phyloP scores from a whole-genome alignment of 306 rosid species.

The Prunus fruticosa region DNA sequence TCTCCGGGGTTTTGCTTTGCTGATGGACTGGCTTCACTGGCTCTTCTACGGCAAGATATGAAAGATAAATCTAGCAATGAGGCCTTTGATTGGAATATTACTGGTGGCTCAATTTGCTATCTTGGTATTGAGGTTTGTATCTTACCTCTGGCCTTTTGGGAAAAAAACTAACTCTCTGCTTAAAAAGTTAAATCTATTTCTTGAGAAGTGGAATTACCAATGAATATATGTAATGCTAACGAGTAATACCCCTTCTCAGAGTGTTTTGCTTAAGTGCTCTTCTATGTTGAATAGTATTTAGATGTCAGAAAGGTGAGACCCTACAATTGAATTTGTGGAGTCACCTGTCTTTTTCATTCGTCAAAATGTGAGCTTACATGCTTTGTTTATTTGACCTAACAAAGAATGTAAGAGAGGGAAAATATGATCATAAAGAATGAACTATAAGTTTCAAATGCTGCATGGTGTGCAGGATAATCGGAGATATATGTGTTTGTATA shows the following conservation, averaged over 20 bases:
- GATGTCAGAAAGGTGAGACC: not conserved
- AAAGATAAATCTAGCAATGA: slow-evolving; percentile 74
- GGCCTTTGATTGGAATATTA: slow-evolving; percentile 90
- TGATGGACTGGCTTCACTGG: slow-evolving; percentile 96
- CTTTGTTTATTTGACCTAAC: not conserved
- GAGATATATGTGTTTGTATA: not conserved
- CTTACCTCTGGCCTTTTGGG: not conserved
- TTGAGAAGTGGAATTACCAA: not conserved
- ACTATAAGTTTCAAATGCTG: not conserved
- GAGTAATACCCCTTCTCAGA: not conserved
- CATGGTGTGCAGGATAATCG: not conserved
- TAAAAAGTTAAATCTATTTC: slow-evolving; percentile 12
- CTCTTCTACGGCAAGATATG: slow-evolving; percentile 97
- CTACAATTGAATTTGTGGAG: not conserved
- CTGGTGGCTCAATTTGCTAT: slow-evolving; percentile 92
- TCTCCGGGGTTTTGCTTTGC: slow-evolving; percentile 98
- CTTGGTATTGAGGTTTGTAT: slow-evolving; percentile 75
- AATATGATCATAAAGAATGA: not conserved
- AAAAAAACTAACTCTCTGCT: slow-evolving; percentile 14
- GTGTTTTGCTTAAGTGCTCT: not conserved
- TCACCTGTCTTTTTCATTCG: not conserved
- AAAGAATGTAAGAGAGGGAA: not conserved
- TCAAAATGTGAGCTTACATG: not conserved
- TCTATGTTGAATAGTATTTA: not conserved
- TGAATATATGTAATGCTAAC: not conserved